These are phyloP conservation scores for Euphrasia confusa DNA, from an alignment of 257 asterid genomes.

Conservation along the genomic window DNA sequence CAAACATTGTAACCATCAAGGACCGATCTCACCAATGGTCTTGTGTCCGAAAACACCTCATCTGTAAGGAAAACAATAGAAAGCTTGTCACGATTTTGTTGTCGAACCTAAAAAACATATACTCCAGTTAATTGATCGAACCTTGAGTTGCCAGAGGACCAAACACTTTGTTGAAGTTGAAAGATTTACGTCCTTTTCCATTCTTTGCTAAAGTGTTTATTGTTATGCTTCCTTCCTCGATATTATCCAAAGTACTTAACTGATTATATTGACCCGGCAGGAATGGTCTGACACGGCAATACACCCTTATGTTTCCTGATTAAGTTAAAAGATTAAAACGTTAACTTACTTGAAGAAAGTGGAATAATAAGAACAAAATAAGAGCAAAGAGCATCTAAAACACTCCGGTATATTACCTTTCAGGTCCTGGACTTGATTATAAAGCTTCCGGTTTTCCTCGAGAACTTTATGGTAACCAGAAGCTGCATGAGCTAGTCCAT, in stretches of 20 bases:
- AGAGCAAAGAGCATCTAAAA: background rate
- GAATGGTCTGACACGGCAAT: conserved; percentile 95
- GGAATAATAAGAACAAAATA: conserved; percentile 13
- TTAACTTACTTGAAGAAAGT: conserved; percentile 16
- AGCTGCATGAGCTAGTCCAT: conserved; percentile 94
- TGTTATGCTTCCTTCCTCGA: conserved; percentile 82
- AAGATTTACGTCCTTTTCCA: conserved; percentile 70
- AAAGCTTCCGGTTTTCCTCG: conserved; percentile 92
- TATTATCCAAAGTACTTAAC: conserved; percentile 64
- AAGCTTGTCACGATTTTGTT: conserved; percentile 18
- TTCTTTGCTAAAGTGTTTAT: conserved; percentile 55
- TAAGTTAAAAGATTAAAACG: conserved; percentile 15
- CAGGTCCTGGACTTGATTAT: conserved; percentile 98
- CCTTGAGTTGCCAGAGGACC: conserved; percentile 93
- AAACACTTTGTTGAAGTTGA: conserved; percentile 87
- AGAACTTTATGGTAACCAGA: conserved; percentile 93
- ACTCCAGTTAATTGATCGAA: conserved; percentile 23
- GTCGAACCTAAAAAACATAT: conserved; percentile 3
- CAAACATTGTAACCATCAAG: conserved; percentile 97
- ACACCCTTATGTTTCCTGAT: conserved; percentile 94
- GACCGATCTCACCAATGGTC: conserved; percentile 80
- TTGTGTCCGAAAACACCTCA: conserved; percentile 88
- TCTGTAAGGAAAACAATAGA: conserved; percentile 41
- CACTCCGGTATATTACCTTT: conserved; percentile 50
- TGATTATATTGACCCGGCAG: conserved; percentile 49